Base-by-base conservation (phyloP, 495 filamentous ascomycete species). In the Annulohypoxylon moriforme region DNA sequence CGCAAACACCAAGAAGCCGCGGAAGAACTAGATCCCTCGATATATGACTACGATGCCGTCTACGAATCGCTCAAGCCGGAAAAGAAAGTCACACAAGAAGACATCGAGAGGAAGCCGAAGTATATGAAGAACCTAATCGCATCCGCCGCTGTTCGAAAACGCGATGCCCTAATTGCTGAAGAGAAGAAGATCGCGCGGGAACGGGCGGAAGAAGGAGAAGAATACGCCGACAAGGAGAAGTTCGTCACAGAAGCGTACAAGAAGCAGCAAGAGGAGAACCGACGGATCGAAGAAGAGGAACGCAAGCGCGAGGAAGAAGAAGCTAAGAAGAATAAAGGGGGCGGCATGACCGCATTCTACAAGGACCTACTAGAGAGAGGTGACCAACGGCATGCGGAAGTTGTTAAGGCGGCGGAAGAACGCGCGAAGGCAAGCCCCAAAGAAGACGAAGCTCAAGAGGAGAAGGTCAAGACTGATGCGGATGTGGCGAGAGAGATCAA, bases 191-290 rank as follows among this genome's bases (percentile, higher is more conserved):
- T 98, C 29, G 90, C 92, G 72, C 89, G 90, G 49, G 96, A 99
- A 78, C 89, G 96, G 36, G 96, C 95, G 71, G 92, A 90, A 0
- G 96, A 99, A 80, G 96, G 96, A 9, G 96, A 97, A 13, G 93
- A 94, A 79, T 98, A 93, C 75, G 91, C 88, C 0, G 96, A 96
- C 68, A 99, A 97, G 80, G 96, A 98, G 80, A 94, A 91, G 76
- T 99, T 99, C 73, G 96, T 98, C 31, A 99, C 96, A 0, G 88
- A 89, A n/a, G 95, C 96, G 47, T 99, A 99, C 74, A 96, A 94
- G 83, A 87, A 88, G 75, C 96, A 98, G 77, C 96, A 98, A 77
- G 93, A 89, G 75, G 96, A 97, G 78, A 84, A 94, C 73, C 79
- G 87, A 71, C 86, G 86, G 73, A 72, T 93, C 7, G 94, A 97